Conservation (phyloP, 192 early-diverging fungal species). For the Rhizophlyctis rosea region DNA sequence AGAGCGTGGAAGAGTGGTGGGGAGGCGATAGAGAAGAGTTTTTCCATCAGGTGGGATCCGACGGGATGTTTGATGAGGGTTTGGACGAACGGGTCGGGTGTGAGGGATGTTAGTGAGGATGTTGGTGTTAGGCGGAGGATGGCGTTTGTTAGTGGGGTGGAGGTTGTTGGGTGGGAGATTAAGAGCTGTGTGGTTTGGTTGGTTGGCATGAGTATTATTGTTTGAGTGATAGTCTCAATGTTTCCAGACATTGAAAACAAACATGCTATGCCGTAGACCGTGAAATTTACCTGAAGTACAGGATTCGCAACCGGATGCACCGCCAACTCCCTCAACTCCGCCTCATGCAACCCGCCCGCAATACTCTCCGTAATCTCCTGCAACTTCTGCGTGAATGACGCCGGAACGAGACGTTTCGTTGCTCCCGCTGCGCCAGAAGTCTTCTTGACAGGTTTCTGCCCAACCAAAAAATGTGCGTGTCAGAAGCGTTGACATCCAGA, state of each 20-base stretch:
- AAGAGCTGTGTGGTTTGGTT: conserved; percentile 11
- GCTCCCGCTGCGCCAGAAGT: background rate
- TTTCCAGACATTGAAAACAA: too few relatives aligned
- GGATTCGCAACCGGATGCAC: conserved; percentile 73
- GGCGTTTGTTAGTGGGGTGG: too few relatives aligned
- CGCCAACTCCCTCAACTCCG: conserved; percentile 55
- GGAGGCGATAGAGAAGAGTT: conserved; percentile 38
- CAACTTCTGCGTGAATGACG: conserved; percentile 59
- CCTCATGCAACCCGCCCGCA: conserved; percentile 43
- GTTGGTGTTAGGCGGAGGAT: too few relatives aligned
- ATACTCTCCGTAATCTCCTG: conserved; percentile 43
- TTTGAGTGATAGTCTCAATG: too few relatives aligned
- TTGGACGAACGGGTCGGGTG: conserved; percentile 32
- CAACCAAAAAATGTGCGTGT: too few relatives aligned
- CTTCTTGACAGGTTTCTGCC: background rate
- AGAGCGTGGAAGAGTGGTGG: conserved; percentile 55
- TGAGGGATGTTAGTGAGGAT: conserved; percentile 10
- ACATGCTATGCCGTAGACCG: background rate
- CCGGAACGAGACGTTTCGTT: conserved; percentile 52
- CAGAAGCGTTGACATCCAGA: too few relatives aligned
- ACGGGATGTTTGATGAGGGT: conserved; percentile 64
- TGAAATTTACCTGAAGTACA: conserved; percentile 62
- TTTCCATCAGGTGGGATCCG: conserved; percentile 79
- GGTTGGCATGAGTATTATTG: background rate
- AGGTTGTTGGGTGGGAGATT: conserved; percentile 25